A percentile compares a stretch with the other conserved stretches of the same genome.
Conservation (phyloP, 2,329 filamentous ascomycete species). For the Tolypocladium ophioglossoides region DNA sequence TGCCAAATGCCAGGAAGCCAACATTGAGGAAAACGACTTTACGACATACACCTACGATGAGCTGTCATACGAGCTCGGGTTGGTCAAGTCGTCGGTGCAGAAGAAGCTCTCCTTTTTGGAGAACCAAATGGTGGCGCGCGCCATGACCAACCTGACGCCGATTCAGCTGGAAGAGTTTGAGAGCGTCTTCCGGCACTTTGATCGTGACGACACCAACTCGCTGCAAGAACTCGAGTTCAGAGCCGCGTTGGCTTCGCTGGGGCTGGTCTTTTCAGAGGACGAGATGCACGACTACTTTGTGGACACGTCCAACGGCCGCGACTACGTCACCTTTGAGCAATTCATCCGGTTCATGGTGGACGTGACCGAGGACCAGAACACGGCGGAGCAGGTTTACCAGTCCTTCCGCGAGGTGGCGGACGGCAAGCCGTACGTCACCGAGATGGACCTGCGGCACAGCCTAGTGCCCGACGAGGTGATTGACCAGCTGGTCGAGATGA, state of each 20-base stretch:
- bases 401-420: conserved; percentile 96
- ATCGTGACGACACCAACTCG: conserved; percentile 83
- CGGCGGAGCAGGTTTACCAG: conserved; percentile 95
- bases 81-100: conserved; percentile 84
- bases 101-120: conserved; percentile 97
- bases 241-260: conserved; percentile 86
- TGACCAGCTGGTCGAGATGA: conserved; percentile 77
- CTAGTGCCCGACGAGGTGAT: conserved; percentile 96
- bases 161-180: conserved; percentile 99
- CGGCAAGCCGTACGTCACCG: conserved; percentile 96
- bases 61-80: conserved; percentile 80
- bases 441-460: conserved; percentile 90
- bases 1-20: conserved; percentile 84
- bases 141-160: conserved; percentile 97
- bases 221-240: conserved; percentile 92
- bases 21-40: conserved; percentile 98
- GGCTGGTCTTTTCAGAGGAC: conserved; percentile 90
- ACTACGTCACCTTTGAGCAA: conserved; percentile 90
- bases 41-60: conserved; percentile 99
- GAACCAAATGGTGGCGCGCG: conserved; percentile 95
- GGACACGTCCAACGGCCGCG: conserved; percentile 69
- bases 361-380: conserved; percentile 97
- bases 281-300: conserved; percentile 97
- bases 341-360: conserved; percentile 99
- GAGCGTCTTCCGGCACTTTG: conserved; percentile 95